These are phyloP conservation scores for Aureobasidium vineae DNA, from an alignment of 2,329 filamentous ascomycete genomes.

Conservation along the genomic window DNA sequence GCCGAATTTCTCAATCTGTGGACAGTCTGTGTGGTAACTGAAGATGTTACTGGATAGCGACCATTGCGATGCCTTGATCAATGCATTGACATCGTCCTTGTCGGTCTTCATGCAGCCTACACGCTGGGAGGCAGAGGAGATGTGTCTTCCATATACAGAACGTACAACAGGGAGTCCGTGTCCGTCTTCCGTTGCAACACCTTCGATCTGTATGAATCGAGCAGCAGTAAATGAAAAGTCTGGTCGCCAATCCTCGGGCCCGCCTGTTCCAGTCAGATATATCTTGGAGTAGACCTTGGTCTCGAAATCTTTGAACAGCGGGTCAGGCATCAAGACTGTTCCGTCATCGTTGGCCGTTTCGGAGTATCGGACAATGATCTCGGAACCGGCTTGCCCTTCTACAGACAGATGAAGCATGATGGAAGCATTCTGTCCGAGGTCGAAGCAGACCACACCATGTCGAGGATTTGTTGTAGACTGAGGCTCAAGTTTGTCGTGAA, in stretches of 20 bases:
- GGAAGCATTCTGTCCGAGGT: constrained; percentile 40
- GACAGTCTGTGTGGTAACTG: constrained; percentile 51
- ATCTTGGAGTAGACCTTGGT: constrained; percentile 44
- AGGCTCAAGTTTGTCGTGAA: constrained; percentile 42
- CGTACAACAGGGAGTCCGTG: constrained; percentile 39
- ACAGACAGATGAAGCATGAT: constrained; percentile 37
- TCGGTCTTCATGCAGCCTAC: constrained; percentile 44
- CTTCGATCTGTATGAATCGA: constrained; percentile 46
- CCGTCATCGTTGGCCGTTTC: constrained; percentile 38
- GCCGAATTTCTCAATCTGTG: constrained; percentile 49
- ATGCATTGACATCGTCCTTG: constrained; percentile 44
- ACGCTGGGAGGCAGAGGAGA: constrained; percentile 42
- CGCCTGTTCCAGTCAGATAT: constrained; percentile 36
- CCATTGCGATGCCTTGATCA: constrained; percentile 49
- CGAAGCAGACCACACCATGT: constrained; percentile 35
- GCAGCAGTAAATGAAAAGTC: constrained; percentile 48
- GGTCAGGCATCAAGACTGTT: constrained; percentile 45
- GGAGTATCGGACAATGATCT: constrained; percentile 37
- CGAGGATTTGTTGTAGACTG: constrained; percentile 30
- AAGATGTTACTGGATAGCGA: constrained; percentile 47
- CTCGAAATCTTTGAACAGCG: constrained; percentile 42
- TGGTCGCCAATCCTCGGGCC: constrained; percentile 41
- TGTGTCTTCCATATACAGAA: constrained; percentile 41
- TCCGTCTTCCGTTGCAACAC: constrained; percentile 35
- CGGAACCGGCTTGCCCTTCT: constrained; percentile 35